phyloP scores from a whole-genome alignment of 108 stramenopile genomes.

The Cylindrotheca fusiformis region DNA sequence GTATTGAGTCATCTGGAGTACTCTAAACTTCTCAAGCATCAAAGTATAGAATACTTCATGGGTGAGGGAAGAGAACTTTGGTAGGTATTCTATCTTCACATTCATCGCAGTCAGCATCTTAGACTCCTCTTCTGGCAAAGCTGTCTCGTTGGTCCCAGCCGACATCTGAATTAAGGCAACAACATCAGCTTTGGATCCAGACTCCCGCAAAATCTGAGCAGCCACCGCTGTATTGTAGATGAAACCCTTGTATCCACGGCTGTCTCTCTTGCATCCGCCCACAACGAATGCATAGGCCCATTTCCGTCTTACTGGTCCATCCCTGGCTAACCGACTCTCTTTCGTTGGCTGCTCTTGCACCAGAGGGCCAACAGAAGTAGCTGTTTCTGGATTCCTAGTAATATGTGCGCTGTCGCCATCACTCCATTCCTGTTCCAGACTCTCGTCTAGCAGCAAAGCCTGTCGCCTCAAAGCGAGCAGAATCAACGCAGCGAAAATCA shows the following conservation, averaged over 20 bases:
- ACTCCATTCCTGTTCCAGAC: background rate
- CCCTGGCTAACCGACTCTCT: background rate
- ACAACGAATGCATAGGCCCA: slow-evolving; percentile 45
- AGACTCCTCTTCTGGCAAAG: slow-evolving; percentile 33
- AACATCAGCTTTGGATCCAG: slow-evolving; percentile 38
- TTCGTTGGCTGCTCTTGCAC: background rate
- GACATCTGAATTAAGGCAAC: slow-evolving; percentile 45
- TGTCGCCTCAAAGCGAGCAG: background rate
- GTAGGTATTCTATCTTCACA: slow-evolving; percentile 33
- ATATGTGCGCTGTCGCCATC: background rate
- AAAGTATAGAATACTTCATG: slow-evolving; percentile 35
- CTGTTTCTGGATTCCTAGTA: background rate
- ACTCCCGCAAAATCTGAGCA: slow-evolving; percentile 24
- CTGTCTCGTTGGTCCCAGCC: slow-evolving; percentile 7
- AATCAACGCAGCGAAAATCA: background rate
- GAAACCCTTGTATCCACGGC: slow-evolving; percentile 18
- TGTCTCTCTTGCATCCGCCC: slow-evolving; percentile 23
- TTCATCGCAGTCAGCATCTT: slow-evolving; percentile 20
- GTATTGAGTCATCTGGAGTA: slow-evolving; percentile 58
- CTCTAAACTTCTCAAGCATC: slow-evolving; percentile 54
- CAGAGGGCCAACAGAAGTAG: background rate
- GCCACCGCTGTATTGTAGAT: slow-evolving; percentile 44
- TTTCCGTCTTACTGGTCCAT: slow-evolving; percentile 5
- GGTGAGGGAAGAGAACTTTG: slow-evolving; percentile 11
- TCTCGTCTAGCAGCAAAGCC: background rate